These are phyloP conservation scores for Citrus sinensis DNA, from an alignment of 345 rosid species.

Conservation along the genomic window DVS_A1.0 CM039164.1:20518501-20519000, in stretches of 20 bases:
- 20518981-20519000: constrained; percentile 55
- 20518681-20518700: too few relatives aligned
- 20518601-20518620: too few relatives aligned
- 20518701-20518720: constrained; percentile 34
- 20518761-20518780: constrained; percentile 61
- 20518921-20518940: constrained; percentile 50
- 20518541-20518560: neutral
- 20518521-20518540: neutral
- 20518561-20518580: too few relatives aligned
- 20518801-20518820: constrained; percentile 45
- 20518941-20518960: constrained; percentile 34
- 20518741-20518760: constrained; percentile 59
- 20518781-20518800: constrained; percentile 56
- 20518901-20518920: constrained; percentile 37
- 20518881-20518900: constrained; percentile 38
- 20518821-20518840: constrained; percentile 31
- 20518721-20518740: constrained; percentile 66
- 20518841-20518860: constrained; percentile 40
- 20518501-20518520: too few relatives aligned
- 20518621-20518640: too few relatives aligned
- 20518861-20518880: constrained; percentile 39
- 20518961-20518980: constrained; percentile 52
- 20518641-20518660: too few relatives aligned
- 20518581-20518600: too few relatives aligned
- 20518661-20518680: too few relatives aligned